Evolutionary conservation across 2,329 filamentous ascomycete genomes (phyloP).

Genomic region (Periconia sp.): DNA sequence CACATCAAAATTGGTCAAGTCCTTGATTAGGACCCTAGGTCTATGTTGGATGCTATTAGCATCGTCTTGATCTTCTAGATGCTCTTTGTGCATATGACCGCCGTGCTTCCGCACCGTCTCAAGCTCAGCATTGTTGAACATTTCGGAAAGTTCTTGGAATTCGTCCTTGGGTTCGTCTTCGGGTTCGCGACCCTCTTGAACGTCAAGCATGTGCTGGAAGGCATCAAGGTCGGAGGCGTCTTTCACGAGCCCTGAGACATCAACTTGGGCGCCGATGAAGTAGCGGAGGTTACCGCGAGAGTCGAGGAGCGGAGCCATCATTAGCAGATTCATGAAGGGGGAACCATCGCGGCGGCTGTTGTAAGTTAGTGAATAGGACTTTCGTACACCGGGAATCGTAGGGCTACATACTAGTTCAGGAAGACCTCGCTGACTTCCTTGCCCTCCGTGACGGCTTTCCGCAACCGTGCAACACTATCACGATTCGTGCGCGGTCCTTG

Average conservation of each 20-base stretch:
- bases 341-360: conserved; percentile 72
- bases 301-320: conserved; percentile 75
- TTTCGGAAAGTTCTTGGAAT: conserved; percentile 70
- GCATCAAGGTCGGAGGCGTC: conserved; percentile 70
- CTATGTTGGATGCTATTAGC: conserved; percentile 37
- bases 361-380: conserved; percentile 9
- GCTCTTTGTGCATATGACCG: conserved; percentile 66
- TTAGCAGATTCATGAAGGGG: conserved; percentile 77
- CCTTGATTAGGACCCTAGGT: conserved; percentile 57
- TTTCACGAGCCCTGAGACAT: conserved; percentile 72
- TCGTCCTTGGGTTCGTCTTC: conserved; percentile 59
- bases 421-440: conserved; percentile 76
- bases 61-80: conserved; percentile 56
- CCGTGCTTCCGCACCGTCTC: conserved; percentile 68
- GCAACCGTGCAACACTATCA: conserved; percentile 66
- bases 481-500: conserved; percentile 75
- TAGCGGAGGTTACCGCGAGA: conserved; percentile 71
- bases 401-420: conserved; percentile 68
- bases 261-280: conserved; percentile 75
- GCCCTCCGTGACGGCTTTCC: conserved; percentile 66
- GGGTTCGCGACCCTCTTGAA: conserved; percentile 37
- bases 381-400: not conserved
- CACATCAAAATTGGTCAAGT: conserved; percentile 45
- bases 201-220: conserved; percentile 57
- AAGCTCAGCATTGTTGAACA: conserved; percentile 72